Conservation (phyloP, 768 basidiomycete species). For the Lactarius sp. region DNA sequence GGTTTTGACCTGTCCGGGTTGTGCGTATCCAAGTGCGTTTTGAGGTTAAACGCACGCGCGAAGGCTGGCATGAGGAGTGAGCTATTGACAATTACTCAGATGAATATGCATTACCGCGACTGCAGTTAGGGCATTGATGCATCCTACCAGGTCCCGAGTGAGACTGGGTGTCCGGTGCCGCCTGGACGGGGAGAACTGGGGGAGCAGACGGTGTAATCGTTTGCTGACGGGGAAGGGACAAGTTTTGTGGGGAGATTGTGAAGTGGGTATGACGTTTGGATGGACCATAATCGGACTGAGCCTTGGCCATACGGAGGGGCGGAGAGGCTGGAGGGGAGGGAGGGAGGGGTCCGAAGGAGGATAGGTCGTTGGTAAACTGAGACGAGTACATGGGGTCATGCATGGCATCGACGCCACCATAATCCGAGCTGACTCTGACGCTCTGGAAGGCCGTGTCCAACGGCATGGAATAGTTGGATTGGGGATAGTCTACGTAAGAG, state of each 20-base stretch:
- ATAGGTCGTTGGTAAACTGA: conserved; percentile 23
- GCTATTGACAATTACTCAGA: conserved; percentile 13
- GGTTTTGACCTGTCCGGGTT: conserved; percentile 90
- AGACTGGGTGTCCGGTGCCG: conserved; percentile 37
- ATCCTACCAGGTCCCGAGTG: conserved; percentile 66
- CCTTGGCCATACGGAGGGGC: conserved; percentile 24
- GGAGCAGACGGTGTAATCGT: conserved; percentile 43
- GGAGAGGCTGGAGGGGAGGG: conserved; percentile 21
- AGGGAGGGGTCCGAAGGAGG: conserved; percentile 20
- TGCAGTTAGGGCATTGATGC: conserved; percentile 71
- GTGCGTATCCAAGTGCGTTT: conserved; percentile 93
- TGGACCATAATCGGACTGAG: conserved; percentile 23
- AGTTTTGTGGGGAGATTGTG: conserved; percentile 30
- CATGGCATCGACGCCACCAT: conserved; percentile 32
- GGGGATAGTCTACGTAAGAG: conserved; percentile 53
- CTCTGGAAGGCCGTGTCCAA: conserved; percentile 69
- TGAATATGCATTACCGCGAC: conserved; percentile 48
- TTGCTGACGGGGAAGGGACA: conserved; percentile 41
- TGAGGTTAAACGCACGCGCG: conserved; percentile 89
- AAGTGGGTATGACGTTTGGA: conserved; percentile 29
- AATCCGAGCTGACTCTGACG: conserved; percentile 56
- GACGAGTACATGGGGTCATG: conserved; percentile 11
- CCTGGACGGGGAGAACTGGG: conserved; percentile 35
- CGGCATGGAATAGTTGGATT: conserved; percentile 37
- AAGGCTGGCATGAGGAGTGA: conserved; percentile 52